These are phyloP conservation scores for Suhomyces choctaworum DNA, from an alignment of 1,139 yeast genomes.

Conservation along the genomic window DNA sequence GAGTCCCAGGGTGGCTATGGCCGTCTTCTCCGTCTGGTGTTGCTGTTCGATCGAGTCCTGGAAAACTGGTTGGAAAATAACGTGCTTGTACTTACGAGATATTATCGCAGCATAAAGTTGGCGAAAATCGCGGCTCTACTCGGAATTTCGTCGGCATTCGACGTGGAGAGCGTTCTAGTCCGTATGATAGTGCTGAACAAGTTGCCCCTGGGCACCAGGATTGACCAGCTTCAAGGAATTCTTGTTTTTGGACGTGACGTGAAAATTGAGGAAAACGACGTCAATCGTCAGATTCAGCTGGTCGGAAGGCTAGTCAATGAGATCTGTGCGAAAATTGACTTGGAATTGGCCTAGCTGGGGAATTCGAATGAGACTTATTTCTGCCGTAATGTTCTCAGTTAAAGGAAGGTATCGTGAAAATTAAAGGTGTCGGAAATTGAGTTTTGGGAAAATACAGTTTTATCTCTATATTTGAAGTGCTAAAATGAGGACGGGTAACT, in stretches of 20 bases:
- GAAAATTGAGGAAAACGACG: constrained; percentile 1
- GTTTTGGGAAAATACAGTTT: no score
- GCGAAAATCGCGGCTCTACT: constrained; percentile 19
- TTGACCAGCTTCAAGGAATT: constrained; percentile 34
- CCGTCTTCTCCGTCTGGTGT: constrained; percentile 12
- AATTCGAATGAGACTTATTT: no score
- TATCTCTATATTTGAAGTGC: no score
- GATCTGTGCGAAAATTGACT: constrained; percentile 11
- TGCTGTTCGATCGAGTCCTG: constrained; percentile 19
- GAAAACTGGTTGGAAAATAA: constrained; percentile 36
- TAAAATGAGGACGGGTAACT: no score
- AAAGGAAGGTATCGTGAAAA: no score
- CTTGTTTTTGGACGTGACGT: constrained; percentile 27
- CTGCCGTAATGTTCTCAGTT: no score
- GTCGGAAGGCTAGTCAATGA: constrained; percentile 26
- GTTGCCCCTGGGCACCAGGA: constrained; percentile 30
- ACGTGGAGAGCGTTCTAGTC: constrained; percentile 28
- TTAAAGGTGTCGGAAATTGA: no score
- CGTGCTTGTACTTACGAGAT: constrained; percentile 29
- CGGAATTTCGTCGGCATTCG: constrained; percentile 14
- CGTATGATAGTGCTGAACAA: constrained; percentile 39
- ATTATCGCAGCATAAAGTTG: constrained; percentile 29
- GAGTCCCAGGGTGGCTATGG: constrained; percentile 6
- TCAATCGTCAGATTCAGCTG: constrained; percentile 20
- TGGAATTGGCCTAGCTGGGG: no score